phyloP scores from a whole-genome alignment of 2,329 filamentous ascomycete species.

The Microsporum canis region DNA sequence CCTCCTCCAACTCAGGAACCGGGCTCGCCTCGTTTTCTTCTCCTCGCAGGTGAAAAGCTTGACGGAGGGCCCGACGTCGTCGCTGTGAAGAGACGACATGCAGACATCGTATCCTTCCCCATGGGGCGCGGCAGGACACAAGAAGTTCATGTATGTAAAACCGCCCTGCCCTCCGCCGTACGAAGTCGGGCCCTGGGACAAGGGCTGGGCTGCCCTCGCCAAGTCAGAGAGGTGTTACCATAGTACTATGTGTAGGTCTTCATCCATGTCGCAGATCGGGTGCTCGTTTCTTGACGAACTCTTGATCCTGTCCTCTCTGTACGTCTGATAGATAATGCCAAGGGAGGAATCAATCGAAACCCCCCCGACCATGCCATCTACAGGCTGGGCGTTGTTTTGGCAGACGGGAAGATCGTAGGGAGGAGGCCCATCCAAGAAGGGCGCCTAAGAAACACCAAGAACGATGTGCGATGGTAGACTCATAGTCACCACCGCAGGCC shows the following conservation, averaged over 20 bases:
- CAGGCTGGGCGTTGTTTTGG: too few relatives aligned
- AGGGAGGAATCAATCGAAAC: background rate
- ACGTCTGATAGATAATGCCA: background rate
- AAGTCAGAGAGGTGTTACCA: too few relatives aligned
- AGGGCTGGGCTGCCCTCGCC: too few relatives aligned
- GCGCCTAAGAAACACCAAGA: background rate
- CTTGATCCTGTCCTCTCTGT: too few relatives aligned
- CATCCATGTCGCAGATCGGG: background rate
- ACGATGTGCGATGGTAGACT: background rate
- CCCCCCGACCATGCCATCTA: too few relatives aligned
- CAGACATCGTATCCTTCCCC: background rate
- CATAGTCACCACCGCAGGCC: background rate
- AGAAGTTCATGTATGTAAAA: too few relatives aligned
- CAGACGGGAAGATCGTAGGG: background rate
- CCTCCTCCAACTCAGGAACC: background rate
- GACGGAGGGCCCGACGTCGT: background rate
- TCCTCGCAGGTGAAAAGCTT: background rate
- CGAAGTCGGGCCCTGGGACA: too few relatives aligned
- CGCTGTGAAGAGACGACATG: background rate
- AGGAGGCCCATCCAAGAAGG: background rate
- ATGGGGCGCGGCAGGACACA: background rate
- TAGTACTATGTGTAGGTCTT: too few relatives aligned
- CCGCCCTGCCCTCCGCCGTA: too few relatives aligned
- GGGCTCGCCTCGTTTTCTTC: background rate
- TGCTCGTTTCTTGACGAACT: too few relatives aligned